Evolutionary conservation across 2,329 filamentous ascomycete genomes (phyloP).

Genomic region (Talaromyces sp.): DNA sequence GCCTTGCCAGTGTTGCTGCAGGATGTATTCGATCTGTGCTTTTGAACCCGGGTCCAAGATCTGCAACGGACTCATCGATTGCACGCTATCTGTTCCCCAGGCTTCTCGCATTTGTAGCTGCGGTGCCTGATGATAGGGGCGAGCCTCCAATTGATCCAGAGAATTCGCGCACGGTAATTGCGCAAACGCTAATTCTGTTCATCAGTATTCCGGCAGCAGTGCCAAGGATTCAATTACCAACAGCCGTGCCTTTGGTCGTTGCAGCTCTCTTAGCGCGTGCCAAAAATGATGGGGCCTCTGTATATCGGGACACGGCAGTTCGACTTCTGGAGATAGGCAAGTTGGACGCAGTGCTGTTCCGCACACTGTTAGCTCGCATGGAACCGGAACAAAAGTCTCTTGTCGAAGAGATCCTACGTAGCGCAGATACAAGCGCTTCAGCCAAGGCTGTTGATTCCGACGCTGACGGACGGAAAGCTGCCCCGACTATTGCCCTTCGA

Average conservation of each 20-base stretch:
- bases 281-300: conserved; percentile 51
- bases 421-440: conserved; percentile 49
- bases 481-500: conserved; percentile 84
- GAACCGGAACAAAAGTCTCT: conserved; percentile 64
- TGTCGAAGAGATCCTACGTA: conserved; percentile 70
- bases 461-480: conserved; percentile 42
- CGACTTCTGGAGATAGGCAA: conserved; percentile 76
- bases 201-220: conserved; percentile 41
- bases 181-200: conserved; percentile 70
- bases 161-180: conserved; percentile 62
- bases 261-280: conserved; percentile 71
- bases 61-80: conserved; percentile 63
- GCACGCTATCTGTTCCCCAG: conserved; percentile 68
- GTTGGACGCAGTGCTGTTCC: conserved; percentile 66
- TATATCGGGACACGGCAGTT: conserved; percentile 68
- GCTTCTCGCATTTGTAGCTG: conserved; percentile 66
- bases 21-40: conserved; percentile 84
- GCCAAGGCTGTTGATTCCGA: conserved; percentile 41
- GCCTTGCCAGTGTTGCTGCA: conserved; percentile 72
- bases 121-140: conserved; percentile 46
- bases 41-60: conserved; percentile 56
- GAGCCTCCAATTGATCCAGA: conserved; percentile 64
- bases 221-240: conserved; percentile 23
- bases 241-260: conserved; percentile 67
- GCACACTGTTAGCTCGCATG: conserved; percentile 66